Conservation (phyloP, 148 eudicot genomes). For the Limonium bicolor region DNA sequence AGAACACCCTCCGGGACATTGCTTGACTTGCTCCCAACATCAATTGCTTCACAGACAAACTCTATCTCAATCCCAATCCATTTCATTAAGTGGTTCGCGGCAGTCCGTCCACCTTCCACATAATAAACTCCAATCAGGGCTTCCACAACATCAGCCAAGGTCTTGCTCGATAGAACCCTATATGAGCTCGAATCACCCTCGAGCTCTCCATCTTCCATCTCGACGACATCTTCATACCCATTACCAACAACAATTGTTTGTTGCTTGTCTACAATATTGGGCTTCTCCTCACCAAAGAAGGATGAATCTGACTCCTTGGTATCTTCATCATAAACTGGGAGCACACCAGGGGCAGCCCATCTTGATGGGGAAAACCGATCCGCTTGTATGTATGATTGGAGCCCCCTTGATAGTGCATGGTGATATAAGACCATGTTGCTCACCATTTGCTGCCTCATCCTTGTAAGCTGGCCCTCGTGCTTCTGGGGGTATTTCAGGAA, state of each 20-base stretch:
- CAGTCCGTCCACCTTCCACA: slow-evolving; percentile 84
- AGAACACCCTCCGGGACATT: slow-evolving; percentile 58
- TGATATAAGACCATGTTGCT: slow-evolving; percentile 91
- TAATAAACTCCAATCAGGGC: slow-evolving; percentile 90
- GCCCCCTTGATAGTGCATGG: slow-evolving; percentile 64
- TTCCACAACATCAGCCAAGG: slow-evolving; percentile 97
- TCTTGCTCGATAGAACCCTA: slow-evolving; percentile 91
- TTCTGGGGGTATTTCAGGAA: slow-evolving; percentile 92
- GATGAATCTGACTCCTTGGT: slow-evolving; percentile 51
- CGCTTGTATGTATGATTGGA: slow-evolving; percentile 92
- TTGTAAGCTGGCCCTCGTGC: slow-evolving; percentile 96
- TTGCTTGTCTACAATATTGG: slow-evolving; percentile 12
- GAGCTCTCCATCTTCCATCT: slow-evolving; percentile 94
- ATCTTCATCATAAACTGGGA: slow-evolving; percentile 94
- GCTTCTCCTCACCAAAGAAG: slow-evolving; percentile 35
- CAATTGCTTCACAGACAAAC: slow-evolving; percentile 48
- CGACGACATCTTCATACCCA: slow-evolving; percentile 47
- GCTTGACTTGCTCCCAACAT: slow-evolving; percentile 28
- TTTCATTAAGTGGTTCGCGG: slow-evolving; percentile 94
- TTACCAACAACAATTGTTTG: slow-evolving; percentile 20
- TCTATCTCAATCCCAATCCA: slow-evolving; percentile 90
- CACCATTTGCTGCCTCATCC: slow-evolving; percentile 98
- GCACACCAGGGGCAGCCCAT: slow-evolving; percentile 99
- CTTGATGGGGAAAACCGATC: slow-evolving; percentile 95
- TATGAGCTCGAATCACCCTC: slow-evolving; percentile 88